Conservation (phyloP, 129 eudicot genomes). For the Pittosporum tobira region DNA sequence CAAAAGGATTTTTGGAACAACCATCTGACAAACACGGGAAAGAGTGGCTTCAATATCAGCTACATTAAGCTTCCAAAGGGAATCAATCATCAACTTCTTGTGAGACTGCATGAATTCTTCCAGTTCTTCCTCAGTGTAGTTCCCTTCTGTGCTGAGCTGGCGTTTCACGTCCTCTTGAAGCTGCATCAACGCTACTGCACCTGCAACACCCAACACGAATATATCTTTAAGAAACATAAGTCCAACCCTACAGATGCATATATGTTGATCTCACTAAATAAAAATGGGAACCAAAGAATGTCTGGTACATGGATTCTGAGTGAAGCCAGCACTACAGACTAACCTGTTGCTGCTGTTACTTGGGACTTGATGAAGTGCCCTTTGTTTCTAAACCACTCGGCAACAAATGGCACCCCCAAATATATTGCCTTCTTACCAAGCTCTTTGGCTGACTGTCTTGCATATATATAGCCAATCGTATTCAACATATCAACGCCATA, state of each 20-base stretch:
- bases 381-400: conserved; percentile 98
- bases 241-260: neutral
- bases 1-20: conserved; percentile 15
- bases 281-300: too few relatives aligned
- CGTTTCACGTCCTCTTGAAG: conserved; percentile 93
- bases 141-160: conserved; percentile 77
- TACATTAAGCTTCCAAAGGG: conserved; percentile 96
- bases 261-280: neutral
- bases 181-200: conserved; percentile 93
- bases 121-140: conserved; percentile 73
- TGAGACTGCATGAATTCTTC: conserved; percentile 88
- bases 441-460: conserved; percentile 87
- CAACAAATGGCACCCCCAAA: conserved; percentile 86
- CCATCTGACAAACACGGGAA: conserved; percentile 89
- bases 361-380: conserved; percentile 90
- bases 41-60: conserved; percentile 89
- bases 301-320: neutral
- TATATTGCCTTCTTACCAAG: conserved; percentile 87
- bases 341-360: conserved; percentile 98
- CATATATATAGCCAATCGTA: conserved; percentile 92
- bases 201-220: conserved; percentile 30
- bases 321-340: neutral
- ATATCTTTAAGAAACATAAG: neutral
- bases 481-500: conserved; percentile 94
- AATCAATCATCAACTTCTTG: conserved; percentile 88